phyloP scores from a whole-genome alignment of 140 eudicot genomes.

The Bidens hawaiensis region DNA sequence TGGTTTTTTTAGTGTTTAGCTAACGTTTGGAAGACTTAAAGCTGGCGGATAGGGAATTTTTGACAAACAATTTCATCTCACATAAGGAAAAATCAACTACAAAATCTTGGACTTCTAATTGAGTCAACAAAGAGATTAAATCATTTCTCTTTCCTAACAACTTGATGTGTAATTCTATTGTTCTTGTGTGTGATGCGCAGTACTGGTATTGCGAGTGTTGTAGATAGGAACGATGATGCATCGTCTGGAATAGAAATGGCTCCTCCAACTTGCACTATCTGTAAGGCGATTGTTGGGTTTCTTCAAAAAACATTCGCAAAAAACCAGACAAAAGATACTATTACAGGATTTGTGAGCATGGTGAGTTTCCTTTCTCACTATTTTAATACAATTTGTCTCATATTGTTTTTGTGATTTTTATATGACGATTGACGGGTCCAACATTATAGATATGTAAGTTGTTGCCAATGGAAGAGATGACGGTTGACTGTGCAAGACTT shows the following conservation, averaged over 20 bases:
- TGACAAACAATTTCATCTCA: no score
- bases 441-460: constrained; percentile 16
- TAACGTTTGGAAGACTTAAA: no score
- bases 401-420: neutral
- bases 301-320: constrained; percentile 44
- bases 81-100: no score
- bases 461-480: constrained; percentile 5
- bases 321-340: constrained; percentile 45
- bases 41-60: no score
- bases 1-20: no score
- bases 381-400: neutral
- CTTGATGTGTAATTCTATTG: neutral
- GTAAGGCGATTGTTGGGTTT: constrained; percentile 68
- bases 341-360: constrained; percentile 29
- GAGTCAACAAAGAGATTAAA: neutral
- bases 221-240: constrained; percentile 28
- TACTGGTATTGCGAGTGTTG: constrained; percentile 55
- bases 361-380: constrained; percentile 18
- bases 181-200: constrained; percentile 5
- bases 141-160: neutral
- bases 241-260: constrained; percentile 13
- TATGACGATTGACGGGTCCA: constrained; percentile 6
- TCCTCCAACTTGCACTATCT: constrained; percentile 52
- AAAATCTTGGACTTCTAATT: no score
- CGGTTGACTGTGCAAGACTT: constrained; percentile 28